A percentile compares a stretch with the other conserved stretches of the same genome.
Evolutionary conservation across 805 yeast genomes (phyloP).

Genomic region (Tetrapisispora taiwanensis): DNA sequence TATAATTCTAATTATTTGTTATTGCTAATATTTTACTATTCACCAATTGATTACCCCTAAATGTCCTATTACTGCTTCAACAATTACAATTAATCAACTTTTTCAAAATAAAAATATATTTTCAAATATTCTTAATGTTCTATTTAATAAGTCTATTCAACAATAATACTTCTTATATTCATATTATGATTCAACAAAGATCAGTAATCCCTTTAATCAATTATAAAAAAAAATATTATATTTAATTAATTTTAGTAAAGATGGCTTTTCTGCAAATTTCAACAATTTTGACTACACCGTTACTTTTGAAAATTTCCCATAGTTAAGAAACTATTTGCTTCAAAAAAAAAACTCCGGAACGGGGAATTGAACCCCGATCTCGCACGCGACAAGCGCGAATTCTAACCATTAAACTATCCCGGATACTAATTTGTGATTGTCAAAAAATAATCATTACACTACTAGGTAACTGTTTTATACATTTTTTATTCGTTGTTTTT

Average conservation of each 20-base stretch:
- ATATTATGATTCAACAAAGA: no score
- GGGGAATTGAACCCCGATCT: conserved; percentile 6
- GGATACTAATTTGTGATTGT: conserved; percentile 6
- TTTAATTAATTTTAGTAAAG: no score
- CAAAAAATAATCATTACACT: no score
- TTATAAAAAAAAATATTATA: no score
- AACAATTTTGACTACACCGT: not conserved
- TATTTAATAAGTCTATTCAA: no score
- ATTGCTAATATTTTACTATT: no score
- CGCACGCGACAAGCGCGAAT: conserved; percentile 5
- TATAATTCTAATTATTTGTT: not conserved
- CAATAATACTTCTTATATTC: no score
- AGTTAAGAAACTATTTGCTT: not conserved
- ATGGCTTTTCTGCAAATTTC: no score
- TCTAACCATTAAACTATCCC: conserved; percentile 7
- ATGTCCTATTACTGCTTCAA: not conserved
- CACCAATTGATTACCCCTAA: not conserved
- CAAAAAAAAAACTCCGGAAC: conserved; percentile 6
- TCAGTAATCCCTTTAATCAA: no score
- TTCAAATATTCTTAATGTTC: no score
- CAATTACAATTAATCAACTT: not conserved
- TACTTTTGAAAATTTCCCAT: not conserved
- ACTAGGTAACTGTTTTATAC: no score
- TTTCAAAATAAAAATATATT: not conserved
- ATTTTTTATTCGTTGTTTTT: no score